Percentiles rank a stretch among this genome's conserved stretches.
phyloP scores from a whole-genome alignment of 345 rosid species.

The Angophora floribunda region DNA sequence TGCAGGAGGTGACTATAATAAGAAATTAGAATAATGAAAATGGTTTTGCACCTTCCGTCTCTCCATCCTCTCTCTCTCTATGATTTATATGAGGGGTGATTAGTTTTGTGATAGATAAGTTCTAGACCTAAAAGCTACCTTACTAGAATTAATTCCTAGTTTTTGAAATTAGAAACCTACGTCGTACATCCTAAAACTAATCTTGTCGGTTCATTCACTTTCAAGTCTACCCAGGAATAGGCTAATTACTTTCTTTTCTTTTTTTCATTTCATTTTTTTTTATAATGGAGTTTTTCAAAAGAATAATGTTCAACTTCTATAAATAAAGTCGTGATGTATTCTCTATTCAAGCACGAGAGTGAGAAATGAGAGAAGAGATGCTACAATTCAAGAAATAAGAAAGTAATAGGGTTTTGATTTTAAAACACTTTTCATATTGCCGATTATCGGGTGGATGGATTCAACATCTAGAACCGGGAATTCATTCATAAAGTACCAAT shows the following conservation, averaged over 20 bases:
- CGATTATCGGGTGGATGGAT: fast-evolving
- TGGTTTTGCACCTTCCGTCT: not conserved
- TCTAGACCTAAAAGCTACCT: no score
- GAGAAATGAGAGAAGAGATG: not conserved
- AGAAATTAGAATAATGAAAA: not conserved
- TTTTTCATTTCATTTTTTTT: not conserved
- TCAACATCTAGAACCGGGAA: not conserved
- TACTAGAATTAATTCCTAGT: no score
- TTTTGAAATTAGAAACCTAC: no score
- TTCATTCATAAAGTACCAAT: no score
- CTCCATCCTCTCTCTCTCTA: not conserved
- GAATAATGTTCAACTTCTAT: not conserved
- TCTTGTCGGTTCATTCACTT: no score
- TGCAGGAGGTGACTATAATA: not conserved
- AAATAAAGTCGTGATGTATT: not conserved
- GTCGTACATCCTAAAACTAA: no score
- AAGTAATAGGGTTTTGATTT: not conserved
- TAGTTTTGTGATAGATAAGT: no score
- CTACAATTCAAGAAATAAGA: not conserved
- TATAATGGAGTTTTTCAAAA: not conserved
- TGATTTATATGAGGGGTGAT: not conserved
- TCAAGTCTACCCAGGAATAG: no score
- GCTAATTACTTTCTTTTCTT: not conserved
- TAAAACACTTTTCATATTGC: fast-evolving
- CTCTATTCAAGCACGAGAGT: not conserved